A percentile compares a stretch with the other conserved stretches of the same genome.
These are phyloP conservation scores for Rosa hybrid DNA, from an alignment of 331 rosid genomes.

Conservation along the genomic window DNA sequence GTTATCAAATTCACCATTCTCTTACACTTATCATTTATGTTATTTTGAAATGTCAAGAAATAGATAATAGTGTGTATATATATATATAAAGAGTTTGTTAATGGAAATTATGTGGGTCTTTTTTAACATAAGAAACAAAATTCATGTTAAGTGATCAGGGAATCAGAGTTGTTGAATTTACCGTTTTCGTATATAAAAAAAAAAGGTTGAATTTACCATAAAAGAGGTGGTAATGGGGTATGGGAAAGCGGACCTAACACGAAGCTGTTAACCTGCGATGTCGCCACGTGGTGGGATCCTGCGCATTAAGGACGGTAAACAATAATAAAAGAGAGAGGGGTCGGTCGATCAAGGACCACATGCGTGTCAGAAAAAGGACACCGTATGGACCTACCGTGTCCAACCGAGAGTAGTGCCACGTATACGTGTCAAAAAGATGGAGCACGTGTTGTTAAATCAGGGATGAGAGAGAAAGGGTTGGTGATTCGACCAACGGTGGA, in stretches of 20 bases:
- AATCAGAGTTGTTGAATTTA: not conserved
- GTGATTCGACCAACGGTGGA: constrained; percentile 37
- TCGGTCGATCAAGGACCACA: constrained; percentile 38
- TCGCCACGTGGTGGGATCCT: constrained; percentile 58
- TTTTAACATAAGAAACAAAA: too few relatives aligned
- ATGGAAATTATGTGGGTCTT: too few relatives aligned
- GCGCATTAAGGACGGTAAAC: not conserved
- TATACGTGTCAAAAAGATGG: not conserved
- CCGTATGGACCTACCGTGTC: constrained; percentile 41
- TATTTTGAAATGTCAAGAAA: too few relatives aligned
- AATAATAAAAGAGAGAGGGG: constrained; percentile 1
- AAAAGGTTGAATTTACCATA: too few relatives aligned
- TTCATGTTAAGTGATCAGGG: too few relatives aligned
- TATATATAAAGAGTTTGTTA: too few relatives aligned
- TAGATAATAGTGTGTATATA: too few relatives aligned
- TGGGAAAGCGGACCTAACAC: constrained; percentile 18
- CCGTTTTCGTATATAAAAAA: not conserved
- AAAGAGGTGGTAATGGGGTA: not conserved
- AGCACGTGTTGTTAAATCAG: constrained; percentile 45
- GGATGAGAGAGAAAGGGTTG: not conserved
- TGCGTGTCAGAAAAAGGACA: constrained; percentile 66
- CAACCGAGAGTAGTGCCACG: constrained; percentile 42
- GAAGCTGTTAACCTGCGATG: constrained; percentile 36
- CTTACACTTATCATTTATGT: too few relatives aligned
- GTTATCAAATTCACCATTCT: too few relatives aligned